Conservation (phyloP, 495 filamentous ascomycete genomes). For the Copromyces sp. region DNA sequence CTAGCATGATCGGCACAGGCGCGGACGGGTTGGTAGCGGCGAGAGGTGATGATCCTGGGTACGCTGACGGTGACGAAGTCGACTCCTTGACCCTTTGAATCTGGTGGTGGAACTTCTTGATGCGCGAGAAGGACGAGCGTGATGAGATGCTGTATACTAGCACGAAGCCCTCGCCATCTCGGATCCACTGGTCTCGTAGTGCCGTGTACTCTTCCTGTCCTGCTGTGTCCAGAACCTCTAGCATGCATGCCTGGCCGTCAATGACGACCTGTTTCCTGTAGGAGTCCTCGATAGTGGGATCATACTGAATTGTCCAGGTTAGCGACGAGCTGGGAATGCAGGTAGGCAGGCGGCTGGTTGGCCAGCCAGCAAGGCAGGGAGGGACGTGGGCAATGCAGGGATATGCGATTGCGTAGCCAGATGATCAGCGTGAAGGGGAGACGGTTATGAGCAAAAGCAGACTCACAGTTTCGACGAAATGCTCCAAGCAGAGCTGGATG, state of each 20-base stretch:
- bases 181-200: constrained; percentile 94
- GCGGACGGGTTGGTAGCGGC: constrained; percentile 41
- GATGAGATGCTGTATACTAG: constrained; percentile 98
- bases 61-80: constrained; percentile 67
- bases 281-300: constrained; percentile 95
- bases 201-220: constrained; percentile 99
- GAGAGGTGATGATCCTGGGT: constrained; percentile 50
- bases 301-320: constrained; percentile 47
- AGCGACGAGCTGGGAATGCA: background rate
- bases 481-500: constrained; percentile 73
- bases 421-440: constrained; percentile 1
- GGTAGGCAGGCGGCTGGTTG: background rate
- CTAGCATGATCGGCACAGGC: constrained; percentile 90
- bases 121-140: constrained; percentile 85
- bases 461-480: constrained; percentile 48
- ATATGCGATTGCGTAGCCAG: background rate
- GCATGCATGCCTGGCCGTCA: constrained; percentile 92
- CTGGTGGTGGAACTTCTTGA: constrained; percentile 90
- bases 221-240: constrained; percentile 95
- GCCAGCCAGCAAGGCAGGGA: background rate
- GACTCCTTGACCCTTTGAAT: constrained; percentile 97
- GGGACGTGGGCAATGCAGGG: background rate
- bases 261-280: constrained; percentile 98
- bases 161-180: constrained; percentile 94
- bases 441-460: constrained; percentile 3